These are phyloP conservation scores for Solanum virginianum DNA, from an alignment of 257 asterid species.

Conservation along the genomic window DNA sequence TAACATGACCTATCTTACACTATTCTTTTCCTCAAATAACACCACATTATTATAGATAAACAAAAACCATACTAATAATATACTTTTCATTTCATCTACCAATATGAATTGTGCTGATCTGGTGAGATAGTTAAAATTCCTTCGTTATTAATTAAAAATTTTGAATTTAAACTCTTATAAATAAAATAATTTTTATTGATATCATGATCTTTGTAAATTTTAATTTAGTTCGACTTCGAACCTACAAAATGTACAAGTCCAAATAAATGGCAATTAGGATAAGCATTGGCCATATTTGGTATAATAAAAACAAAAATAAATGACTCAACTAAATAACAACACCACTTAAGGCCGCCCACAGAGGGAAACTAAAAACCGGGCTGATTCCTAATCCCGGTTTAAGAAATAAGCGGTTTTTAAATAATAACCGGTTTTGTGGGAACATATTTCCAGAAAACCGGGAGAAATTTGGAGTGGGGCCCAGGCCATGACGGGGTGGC, in stretches of 20 bases:
- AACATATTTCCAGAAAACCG: constrained; percentile 20
- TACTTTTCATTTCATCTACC: too few species aligned
- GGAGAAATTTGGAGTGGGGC: constrained; percentile 14
- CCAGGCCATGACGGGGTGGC: background rate
- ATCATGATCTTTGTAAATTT: background rate
- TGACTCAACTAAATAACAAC: constrained; percentile 1
- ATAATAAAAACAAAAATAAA: background rate
- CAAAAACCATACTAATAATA: too few species aligned
- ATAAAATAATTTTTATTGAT: background rate
- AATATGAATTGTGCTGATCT: too few species aligned
- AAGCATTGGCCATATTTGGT: background rate
- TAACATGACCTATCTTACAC: too few species aligned
- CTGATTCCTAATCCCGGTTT: background rate
- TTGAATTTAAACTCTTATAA: background rate
- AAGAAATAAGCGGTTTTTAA: background rate
- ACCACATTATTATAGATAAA: too few species aligned
- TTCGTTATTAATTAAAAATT: too few species aligned
- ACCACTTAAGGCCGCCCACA: constrained; percentile 20
- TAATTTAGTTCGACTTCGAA: background rate
- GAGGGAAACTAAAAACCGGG: background rate
- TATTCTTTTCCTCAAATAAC: too few species aligned
- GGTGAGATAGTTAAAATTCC: too few species aligned
- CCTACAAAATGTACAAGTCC: background rate
- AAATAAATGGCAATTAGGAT: constrained; percentile 4
- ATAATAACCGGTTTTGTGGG: background rate